Evolutionary conservation across 768 basidiomycete genomes (phyloP), one percentile per base, ranked within the genome.

Genomic region (Boletus edulis): DNA sequence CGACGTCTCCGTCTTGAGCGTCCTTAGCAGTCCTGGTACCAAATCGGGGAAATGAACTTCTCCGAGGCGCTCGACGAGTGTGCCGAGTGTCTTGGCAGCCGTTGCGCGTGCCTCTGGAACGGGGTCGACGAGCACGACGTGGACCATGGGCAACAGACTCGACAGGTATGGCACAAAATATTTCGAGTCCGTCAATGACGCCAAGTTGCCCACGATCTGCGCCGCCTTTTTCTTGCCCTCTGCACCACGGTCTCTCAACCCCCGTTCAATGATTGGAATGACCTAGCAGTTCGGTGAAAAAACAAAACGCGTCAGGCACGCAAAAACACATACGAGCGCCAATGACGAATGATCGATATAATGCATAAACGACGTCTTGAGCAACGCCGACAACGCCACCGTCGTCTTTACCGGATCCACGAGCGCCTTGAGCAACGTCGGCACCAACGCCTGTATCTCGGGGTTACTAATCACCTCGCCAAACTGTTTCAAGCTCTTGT

Each of bases 381-480:
- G 78, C 47, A 99, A 77, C 0, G 89, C 81, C n/a, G 86, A 74
- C 49, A 99, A 74, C 0, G 95, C 97, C 61, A 79, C 85, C 14
- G 89, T 81, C 4, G 92, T 98, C 75, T 94, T 97, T 0, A 83
- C 82, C 9, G 97, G 97, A 72, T 99, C 96, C 31, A 96, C 94
- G 58, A 99, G 79, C 1, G 97, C 97, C 69, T 94, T 98, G 62
- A 98, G 83, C 58, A 98, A 82, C 12, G 87, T 80, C 8, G 90
- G 91, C 17, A 94, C 93, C 56, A 99, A 78, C 9, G 84, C 83
- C 68, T 96, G 91, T 56, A 98, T 93, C 73, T 99, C 97, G 0
- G 97, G 97, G 65, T 98, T 99, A 72, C 81, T 94, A 67, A 98
- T 94, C 52, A 99, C 97, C 72, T 98, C 97, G 32, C 97, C 97